A percentile compares a stretch with the other conserved stretches of the same genome.
These are phyloP conservation scores for Bimuria novae-zelandiae DNA, from an alignment of 2,329 filamentous ascomycete species.

Conservation along the genomic window DNA sequence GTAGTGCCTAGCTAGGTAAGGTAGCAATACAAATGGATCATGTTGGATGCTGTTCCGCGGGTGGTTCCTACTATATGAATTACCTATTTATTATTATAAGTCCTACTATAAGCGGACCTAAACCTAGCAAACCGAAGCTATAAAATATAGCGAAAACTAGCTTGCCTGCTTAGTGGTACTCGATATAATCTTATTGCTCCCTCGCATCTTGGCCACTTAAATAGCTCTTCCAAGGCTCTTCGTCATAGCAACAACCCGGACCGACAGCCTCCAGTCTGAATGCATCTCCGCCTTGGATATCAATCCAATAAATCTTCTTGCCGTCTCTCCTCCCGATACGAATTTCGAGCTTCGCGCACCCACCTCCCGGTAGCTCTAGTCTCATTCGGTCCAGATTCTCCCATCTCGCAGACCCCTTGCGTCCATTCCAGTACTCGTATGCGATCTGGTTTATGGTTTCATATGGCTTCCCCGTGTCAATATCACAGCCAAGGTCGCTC, in stretches of 20 bases:
- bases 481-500: not conserved
- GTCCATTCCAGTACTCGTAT: not conserved
- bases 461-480: not conserved
- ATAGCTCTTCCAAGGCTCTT: not conserved
- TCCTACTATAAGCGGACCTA: too few species aligned
- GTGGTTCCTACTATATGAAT: too few species aligned
- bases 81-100: too few species aligned
- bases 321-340: not conserved
- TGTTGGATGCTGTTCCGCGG: too few species aligned
- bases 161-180: too few species aligned
- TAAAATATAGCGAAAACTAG: too few species aligned
- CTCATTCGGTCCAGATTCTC: not conserved
- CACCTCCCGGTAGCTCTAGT: not conserved
- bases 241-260: not conserved
- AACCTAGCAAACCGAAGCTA: too few species aligned
- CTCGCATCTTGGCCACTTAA: not conserved
- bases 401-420: not conserved
- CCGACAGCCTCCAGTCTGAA: not conserved
- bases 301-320: not conserved
- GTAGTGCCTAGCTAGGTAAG: too few species aligned
- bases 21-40: too few species aligned
- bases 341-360: not conserved
- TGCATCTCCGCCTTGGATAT: not conserved
- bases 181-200: not conserved
- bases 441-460: not conserved